Conservation (phyloP, 352 stramenopile species). For the Thraustochytrium sp. region DNA sequence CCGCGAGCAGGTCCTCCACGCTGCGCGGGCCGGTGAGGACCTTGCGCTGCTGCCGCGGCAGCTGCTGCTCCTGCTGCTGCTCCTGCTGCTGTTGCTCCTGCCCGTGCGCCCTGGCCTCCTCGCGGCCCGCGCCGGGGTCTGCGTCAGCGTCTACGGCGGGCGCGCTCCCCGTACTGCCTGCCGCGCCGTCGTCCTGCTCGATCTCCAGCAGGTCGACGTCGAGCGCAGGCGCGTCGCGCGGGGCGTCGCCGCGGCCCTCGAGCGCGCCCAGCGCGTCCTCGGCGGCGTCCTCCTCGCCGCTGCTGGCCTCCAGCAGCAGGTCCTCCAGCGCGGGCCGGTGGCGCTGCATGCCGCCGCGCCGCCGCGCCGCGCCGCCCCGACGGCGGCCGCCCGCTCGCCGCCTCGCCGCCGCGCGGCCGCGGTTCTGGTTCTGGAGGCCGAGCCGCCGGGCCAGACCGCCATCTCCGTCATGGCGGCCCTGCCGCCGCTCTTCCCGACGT, state of each 20-base stretch:
- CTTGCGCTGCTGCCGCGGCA: not conserved
- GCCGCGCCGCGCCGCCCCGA: not conserved
- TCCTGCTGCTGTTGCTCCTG: conserved; percentile 37
- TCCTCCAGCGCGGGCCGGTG: not conserved
- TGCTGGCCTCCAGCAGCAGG: conserved; percentile 17
- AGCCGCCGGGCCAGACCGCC: not conserved
- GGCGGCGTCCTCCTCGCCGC: not conserved
- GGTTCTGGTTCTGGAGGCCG: not conserved
- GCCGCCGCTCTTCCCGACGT: not conserved
- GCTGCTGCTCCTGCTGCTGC: not conserved
- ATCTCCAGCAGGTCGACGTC: not conserved
- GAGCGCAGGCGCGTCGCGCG: not conserved
- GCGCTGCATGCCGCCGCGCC: not conserved
- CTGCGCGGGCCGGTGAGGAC: not conserved
- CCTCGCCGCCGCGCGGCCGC: not conserved
- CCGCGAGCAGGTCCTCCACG: not conserved
- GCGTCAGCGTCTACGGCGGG: not conserved
- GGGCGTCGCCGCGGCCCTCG: not conserved
- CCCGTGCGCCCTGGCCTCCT: not conserved
- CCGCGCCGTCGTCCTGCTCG: too few relatives aligned
- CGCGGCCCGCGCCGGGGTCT: not conserved
- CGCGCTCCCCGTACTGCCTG: not conserved
- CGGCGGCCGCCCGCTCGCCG: not conserved
- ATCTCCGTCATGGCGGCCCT: not conserved
- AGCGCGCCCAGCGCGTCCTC: not conserved